These are phyloP conservation scores for Mrakia frigida DNA, from an alignment of 768 basidiomycete species.

Conservation along the genomic window DNA sequence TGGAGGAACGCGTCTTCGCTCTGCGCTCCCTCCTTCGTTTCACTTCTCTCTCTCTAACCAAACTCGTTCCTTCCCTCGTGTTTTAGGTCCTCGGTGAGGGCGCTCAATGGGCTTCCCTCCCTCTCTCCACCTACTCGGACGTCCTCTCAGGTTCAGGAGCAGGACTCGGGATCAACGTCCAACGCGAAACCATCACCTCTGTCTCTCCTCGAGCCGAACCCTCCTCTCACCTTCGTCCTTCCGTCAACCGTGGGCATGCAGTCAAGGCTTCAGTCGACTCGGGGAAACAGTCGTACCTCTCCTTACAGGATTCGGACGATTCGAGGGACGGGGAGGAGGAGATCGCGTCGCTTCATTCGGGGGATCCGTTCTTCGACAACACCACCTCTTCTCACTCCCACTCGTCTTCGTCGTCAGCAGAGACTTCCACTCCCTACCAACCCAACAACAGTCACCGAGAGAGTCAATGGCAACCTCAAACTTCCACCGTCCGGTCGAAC, in stretches of 20 bases:
- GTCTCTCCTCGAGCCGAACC: background rate
- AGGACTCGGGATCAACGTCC: background rate
- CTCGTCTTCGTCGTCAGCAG: too few relatives aligned
- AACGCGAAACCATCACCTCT: background rate
- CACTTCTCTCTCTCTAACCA: too few relatives aligned
- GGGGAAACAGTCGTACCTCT: background rate
- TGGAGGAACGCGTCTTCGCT: too few relatives aligned
- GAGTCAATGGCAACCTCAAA: too few relatives aligned
- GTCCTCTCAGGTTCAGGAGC: constrained; percentile 12
- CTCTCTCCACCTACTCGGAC: background rate
- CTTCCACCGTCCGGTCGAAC: too few relatives aligned
- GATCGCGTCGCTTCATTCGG: background rate
- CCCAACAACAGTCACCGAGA: too few relatives aligned
- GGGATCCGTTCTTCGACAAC: background rate
- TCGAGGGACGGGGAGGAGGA: background rate
- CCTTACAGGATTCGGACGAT: background rate
- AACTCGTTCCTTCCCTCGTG: background rate
- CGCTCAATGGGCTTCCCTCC: background rate
- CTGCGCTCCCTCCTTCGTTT: too few relatives aligned
- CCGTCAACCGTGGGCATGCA: background rate
- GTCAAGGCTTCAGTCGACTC: background rate
- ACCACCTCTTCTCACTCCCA: background rate
- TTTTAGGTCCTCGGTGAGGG: constrained; percentile 2
- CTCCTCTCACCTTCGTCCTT: background rate
- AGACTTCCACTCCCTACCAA: background rate